Evolutionary conservation across 257 asterid species (phyloP), one percentile per base, ranked within the genome.

Genomic region (Penstemon eatonii): DNA sequence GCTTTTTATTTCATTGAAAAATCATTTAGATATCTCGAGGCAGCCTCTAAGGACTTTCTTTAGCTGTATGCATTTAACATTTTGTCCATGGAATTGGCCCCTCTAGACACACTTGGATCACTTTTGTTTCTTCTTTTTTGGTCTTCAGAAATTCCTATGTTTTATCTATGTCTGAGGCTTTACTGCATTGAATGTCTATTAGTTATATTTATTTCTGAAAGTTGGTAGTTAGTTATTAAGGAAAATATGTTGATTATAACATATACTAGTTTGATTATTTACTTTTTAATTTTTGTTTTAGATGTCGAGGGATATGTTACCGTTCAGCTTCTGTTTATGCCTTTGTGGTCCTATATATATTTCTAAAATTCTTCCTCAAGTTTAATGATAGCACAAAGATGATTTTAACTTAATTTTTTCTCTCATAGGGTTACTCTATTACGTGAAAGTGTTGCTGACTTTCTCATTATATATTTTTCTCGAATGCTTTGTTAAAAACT

Each of bases 61-160:
- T 41, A 25, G 51, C 15, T 69, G 15, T 51, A 13, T 57, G 25
- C 54, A 18, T n/a, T 11, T 51, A 15, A 55, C 25, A 38, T 18
- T 62, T 44, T 75, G 51, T 65, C 44, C 47, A 63, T 61, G 68
- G 67, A 70, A 40, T 7, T 53, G 60, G 63, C 68, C 53, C 55
- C 6, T 50, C 44, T 37, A 46, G 60, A 53, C 45, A 25, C 50
- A 33, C 40, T 46, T 63, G 52, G 73, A 54, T 67, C 47, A 57
- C 49, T 43, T 25, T 25, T 45, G 49, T 47, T 55, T 66, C 51
- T 61, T 9, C 12, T 63, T 19, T 37, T 56, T 37, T 76, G 33
- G 8, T 25, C 63, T 41, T 6, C 0, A 4, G 49, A 43, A 47
- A 58, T 37, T 52, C 41, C 39, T 49, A 51, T n/a, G 12, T 43